These are phyloP conservation scores for Protomyces macrosporus DNA, from an alignment of 1,139 yeast genomes.

Conservation along the genomic window DNA sequence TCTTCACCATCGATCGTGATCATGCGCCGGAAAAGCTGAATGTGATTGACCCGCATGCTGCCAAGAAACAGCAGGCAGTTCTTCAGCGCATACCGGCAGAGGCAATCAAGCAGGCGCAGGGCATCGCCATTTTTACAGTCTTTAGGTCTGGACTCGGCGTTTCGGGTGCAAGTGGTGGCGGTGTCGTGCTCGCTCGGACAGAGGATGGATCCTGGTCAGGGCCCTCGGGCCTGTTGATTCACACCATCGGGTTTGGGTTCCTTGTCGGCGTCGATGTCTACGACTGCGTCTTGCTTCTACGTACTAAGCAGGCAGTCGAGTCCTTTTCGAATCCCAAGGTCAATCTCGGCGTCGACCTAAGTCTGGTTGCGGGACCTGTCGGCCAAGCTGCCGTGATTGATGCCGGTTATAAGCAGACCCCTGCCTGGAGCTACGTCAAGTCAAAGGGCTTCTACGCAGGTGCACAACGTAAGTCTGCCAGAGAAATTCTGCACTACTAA, in stretches of 20 bases:
- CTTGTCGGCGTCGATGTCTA: slow-evolving; percentile 21
- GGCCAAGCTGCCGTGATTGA: slow-evolving; percentile 13
- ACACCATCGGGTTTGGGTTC: slow-evolving; percentile 23
- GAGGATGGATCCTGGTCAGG: slow-evolving; percentile 18
- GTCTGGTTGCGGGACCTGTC: slow-evolving; percentile 19
- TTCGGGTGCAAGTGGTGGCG: slow-evolving; percentile 20
- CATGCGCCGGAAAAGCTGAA: slow-evolving; percentile 1
- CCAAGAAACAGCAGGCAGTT: slow-evolving; percentile 16
- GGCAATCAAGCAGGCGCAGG: slow-evolving; percentile 15
- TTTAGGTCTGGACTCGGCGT: slow-evolving; percentile 17
- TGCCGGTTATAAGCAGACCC: slow-evolving; percentile 16
- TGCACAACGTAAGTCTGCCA: neutral
- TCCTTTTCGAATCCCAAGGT: slow-evolving; percentile 12
- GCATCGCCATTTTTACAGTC: slow-evolving; percentile 26
- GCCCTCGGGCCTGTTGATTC: slow-evolving; percentile 16
- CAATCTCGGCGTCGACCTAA: slow-evolving; percentile 17
- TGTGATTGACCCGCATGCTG: slow-evolving; percentile 10
- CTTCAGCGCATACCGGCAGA: slow-evolving; percentile 23
- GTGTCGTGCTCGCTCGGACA: slow-evolving; percentile 16
- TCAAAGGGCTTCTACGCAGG: slow-evolving; percentile 25
- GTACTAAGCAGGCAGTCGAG: slow-evolving; percentile 17
- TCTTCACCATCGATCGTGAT: slow-evolving; percentile 16
- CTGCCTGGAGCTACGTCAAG: slow-evolving; percentile 22
- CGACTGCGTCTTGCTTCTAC: slow-evolving; percentile 18
- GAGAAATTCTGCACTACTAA: neutral